phyloP scores from a whole-genome alignment of 1,284 basidiomycete species.

The Afroboletus lepidellus region DNA sequence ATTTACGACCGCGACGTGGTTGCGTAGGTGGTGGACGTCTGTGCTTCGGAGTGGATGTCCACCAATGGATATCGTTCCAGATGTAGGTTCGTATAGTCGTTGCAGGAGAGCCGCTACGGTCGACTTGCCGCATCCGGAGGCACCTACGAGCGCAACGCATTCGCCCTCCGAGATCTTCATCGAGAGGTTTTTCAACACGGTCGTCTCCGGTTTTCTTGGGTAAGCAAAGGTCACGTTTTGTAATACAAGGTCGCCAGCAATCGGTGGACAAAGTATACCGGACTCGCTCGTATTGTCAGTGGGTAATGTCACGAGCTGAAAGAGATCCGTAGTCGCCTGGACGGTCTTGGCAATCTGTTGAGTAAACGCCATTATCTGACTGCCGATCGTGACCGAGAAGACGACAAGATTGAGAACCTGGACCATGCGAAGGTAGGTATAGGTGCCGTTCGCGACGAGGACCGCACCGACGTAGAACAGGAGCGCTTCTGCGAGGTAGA shows the following conservation, averaged over 20 bases:
- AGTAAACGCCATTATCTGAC: constrained; percentile 85
- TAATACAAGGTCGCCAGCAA: constrained; percentile 69
- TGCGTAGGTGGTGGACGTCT: constrained; percentile 73
- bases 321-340: constrained; percentile 79
- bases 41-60: constrained; percentile 49
- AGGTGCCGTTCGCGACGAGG: constrained; percentile 78
- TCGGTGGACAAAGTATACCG: constrained; percentile 67
- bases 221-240: constrained; percentile 78
- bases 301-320: constrained; percentile 62
- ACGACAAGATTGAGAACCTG: constrained; percentile 90
- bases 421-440: constrained; percentile 86
- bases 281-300: constrained; percentile 63
- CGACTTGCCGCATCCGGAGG: constrained; percentile 88
- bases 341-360: constrained; percentile 78
- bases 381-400: constrained; percentile 90
- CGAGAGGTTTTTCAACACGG: constrained; percentile 66
- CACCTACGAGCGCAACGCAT: constrained; percentile 84
- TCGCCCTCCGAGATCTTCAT: constrained; percentile 71
- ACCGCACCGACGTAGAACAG: constrained; percentile 89
- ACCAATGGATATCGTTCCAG: constrained; percentile 64
- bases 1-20: constrained; percentile 82
- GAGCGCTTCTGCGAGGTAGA: constrained; percentile 86
- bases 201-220: constrained; percentile 73
- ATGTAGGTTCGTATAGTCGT: constrained; percentile 77
- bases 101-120: constrained; percentile 84